A percentile compares a stretch with the other conserved stretches of the same genome.
Conservation (phyloP, 164 flowering plant genomes). For the Dillenia turbinata region DNA sequence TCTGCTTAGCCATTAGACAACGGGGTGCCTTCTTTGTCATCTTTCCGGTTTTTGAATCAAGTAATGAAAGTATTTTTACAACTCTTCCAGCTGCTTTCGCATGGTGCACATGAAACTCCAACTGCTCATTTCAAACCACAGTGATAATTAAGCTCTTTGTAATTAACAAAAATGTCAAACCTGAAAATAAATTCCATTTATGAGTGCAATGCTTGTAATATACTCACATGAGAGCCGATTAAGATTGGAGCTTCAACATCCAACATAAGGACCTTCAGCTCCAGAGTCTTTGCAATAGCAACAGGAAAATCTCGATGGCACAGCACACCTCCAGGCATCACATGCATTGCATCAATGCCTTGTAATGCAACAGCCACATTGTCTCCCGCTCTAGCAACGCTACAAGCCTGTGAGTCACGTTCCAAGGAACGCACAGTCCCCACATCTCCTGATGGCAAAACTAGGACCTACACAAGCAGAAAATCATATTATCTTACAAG, state of each 20-base stretch:
- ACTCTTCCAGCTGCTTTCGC: constrained; percentile 84
- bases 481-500: too few species aligned
- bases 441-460: constrained; percentile 74
- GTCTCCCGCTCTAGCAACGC: constrained; percentile 86
- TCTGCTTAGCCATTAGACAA: constrained; percentile 72
- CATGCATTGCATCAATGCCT: constrained; percentile 59
- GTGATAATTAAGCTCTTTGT: too few species aligned
- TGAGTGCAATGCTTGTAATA: background rate
- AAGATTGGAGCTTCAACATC: constrained; percentile 66
- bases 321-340: constrained; percentile 80
- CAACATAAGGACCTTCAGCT: constrained; percentile 78
- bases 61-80: constrained; percentile 54
- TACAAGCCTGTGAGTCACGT: constrained; percentile 54
- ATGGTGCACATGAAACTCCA: constrained; percentile 89
- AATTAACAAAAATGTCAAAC: too few species aligned
- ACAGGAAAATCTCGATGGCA: constrained; percentile 96
- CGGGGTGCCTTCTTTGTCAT: constrained; percentile 74
- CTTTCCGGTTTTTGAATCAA: constrained; percentile 85
- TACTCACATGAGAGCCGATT: constrained; percentile 74
- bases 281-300: constrained; percentile 59
- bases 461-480: constrained; percentile 51
- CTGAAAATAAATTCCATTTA: too few species aligned
- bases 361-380: constrained; percentile 68
- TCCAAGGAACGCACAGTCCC: constrained; percentile 69
- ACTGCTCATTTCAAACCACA: constrained; percentile 30